These are phyloP conservation scores for Hyphopichia wangnamkhiaoensis DNA, from an alignment of 1,139 yeast genomes.

Conservation along the genomic window DNA sequence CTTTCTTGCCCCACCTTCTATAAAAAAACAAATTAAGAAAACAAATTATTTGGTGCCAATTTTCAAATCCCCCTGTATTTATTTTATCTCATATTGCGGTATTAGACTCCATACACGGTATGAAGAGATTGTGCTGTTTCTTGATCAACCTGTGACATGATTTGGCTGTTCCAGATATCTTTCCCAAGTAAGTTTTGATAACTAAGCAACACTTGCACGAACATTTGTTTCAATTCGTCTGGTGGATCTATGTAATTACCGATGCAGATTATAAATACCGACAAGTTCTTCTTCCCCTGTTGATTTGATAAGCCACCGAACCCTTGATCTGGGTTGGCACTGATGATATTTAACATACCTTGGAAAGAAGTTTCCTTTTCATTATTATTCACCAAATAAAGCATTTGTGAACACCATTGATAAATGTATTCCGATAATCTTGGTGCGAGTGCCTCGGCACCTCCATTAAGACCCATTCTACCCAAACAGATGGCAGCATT, in stretches of 20 bases:
- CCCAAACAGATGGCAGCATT: slow-evolving; percentile 94
- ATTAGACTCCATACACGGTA: slow-evolving; percentile 24
- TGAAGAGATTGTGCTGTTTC: slow-evolving; percentile 28
- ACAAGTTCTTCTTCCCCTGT: slow-evolving; percentile 50
- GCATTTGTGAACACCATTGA: slow-evolving; percentile 69
- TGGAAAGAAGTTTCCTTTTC: slow-evolving; percentile 80
- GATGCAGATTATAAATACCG: slow-evolving; percentile 62
- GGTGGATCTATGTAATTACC: slow-evolving; percentile 60
- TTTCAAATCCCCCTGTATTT: too few relatives aligned
- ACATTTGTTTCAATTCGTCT: slow-evolving; percentile 42
- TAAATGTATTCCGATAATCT: slow-evolving; percentile 57
- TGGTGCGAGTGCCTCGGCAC: slow-evolving; percentile 57
- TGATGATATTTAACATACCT: slow-evolving; percentile 73
- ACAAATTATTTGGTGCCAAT: too few relatives aligned
- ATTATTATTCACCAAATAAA: slow-evolving; percentile 66
- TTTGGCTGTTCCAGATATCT: slow-evolving; percentile 32
- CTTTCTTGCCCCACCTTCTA: too few relatives aligned
- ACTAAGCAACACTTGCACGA: slow-evolving; percentile 45
- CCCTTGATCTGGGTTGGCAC: slow-evolving; percentile 62
- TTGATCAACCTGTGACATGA: slow-evolving; percentile 32
- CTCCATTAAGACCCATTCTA: slow-evolving; percentile 71
- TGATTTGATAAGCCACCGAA: slow-evolving; percentile 51
- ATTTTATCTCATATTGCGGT: too few relatives aligned
- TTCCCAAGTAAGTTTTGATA: slow-evolving; percentile 53
- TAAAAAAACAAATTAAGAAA: too few relatives aligned